Evolutionary conservation across 345 rosid species (phyloP), one percentile per base, ranked within the genome.

Genomic region (Ricinus communis): DNA sequence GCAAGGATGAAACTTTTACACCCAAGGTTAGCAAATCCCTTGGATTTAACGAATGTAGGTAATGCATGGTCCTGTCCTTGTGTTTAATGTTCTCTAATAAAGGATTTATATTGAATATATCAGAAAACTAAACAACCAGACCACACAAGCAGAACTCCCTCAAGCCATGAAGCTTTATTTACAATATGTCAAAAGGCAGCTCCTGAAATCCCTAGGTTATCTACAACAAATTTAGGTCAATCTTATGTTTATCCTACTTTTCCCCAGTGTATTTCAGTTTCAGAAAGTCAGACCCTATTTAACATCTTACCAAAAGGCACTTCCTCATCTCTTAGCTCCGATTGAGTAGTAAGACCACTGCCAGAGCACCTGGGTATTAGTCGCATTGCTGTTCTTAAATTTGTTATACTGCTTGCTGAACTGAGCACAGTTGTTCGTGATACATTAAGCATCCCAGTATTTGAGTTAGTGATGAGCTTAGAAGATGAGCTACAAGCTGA

Each of bases 241-340:
- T 38, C 33, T 24, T 16, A 21, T 33, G 24, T 38, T 19, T 36
- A 11, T 19, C 15, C 36, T 56, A 36, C 63, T 19, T 21, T 11
- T 13, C 52, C n/a, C 31, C 14, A 49, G 57, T 57, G 40, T 31
- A 70, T 50, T 68, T 49, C 41, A 69, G 52, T 28, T 51, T 5
- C 49, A 43, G 46, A 64, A 64, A 30, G n/a, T 56, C 19, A 25
- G 58, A 41, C 19, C 57, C 2, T 33, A 33, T 43, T 40, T 69
- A 15, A 27, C n/a, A 27, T 52, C 78, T 74, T 81, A 84, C 87
- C 83, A n/a, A 78, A 70, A 58, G 62, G 71, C 5, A 51, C 51
- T 62, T 62, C 77, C 22, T 45, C 46, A 47, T 78, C 77, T 76
- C 68, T 72, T 56, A 74, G 49, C 60, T 27, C 66, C 61, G 43